Percentiles rank a stretch among this genome's conserved stretches.
Conservation (phyloP, 2,329 filamentous ascomycete genomes). For the Botrytis sinoallii region DNA sequence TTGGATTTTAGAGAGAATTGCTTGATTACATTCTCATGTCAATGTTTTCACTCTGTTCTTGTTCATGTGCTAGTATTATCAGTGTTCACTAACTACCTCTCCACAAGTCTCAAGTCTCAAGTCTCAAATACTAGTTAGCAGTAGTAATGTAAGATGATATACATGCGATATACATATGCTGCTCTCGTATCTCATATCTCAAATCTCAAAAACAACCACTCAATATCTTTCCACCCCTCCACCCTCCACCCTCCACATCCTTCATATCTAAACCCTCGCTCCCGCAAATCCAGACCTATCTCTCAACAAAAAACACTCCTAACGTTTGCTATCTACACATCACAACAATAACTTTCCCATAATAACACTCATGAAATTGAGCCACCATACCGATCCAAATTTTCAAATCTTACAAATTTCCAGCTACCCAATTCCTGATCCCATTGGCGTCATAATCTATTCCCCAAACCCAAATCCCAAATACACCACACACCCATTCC, state of each 20-base stretch:
- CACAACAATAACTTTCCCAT: not conserved
- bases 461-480: not conserved
- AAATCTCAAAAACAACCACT: not conserved
- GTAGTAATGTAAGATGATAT: no score
- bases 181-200: no score
- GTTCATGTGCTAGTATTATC: not conserved
- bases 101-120: not conserved
- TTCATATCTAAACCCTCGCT: not conserved
- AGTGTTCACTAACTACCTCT: not conserved
- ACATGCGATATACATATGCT: no score
- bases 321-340: not conserved
- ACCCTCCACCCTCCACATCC: not conserved
- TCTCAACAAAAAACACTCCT: not conserved
- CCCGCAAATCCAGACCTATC: not conserved
- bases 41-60: not conserved
- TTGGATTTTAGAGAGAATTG: not conserved
- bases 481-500: not conserved
- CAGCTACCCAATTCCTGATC: not conserved
- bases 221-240: no score
- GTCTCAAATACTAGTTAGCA: not conserved
- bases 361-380: not conserved
- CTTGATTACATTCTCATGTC: not conserved
- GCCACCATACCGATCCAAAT: not conserved
- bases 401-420: not conserved
- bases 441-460: no score